Evolutionary conservation across 2,329 filamentous ascomycete species (phyloP), one percentile per base, ranked within the genome.

Genomic region (Pseudocercospora fijiensis): DNA sequence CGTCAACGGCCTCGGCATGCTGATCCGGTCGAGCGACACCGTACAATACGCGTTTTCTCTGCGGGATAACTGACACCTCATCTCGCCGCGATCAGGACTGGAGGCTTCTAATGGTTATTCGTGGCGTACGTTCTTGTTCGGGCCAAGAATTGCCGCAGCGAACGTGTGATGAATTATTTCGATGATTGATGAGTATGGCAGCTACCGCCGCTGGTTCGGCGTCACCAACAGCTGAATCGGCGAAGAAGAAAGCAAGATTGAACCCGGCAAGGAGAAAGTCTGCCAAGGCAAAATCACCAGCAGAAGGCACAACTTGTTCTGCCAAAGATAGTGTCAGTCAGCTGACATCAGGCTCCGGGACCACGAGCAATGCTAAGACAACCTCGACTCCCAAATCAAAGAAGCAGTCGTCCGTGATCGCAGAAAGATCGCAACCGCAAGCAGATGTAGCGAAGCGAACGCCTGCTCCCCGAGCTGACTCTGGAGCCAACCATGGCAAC

Each of bases 261-360:
- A 70, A 71, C 41, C 69, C 69, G 43, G 66, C 65, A 22, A 63
- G 69, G 41, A 62, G 69, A n/a, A 71, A 68, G 51, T 60, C 68
- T 30, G 62, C 65, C 4, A 67, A 66, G 27, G 52, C 59, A 3
- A 67, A 62, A 49, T 26, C 18, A n/a, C 41, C 53, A 10, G n/a
- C 41, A 27, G 37, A 45, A n/a, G 10, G 3, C 26, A 16, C 33
- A 5, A 1, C 8, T 30, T 1, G 18, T 27, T 11, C n/a, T 30
- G 2, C 52, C 18, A 20, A n/a, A 16, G 11, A 37, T 37, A 5
- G 13, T n/a, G 4, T 8, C 11, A 37, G 33, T 37, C 33, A 37
- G 33, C 33, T 37, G 1, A 16, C 6, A 37, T 37, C 33, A 16
- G 2, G 33, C 33, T 37, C 3, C 33, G 13, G 33, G 13, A 37